Base-by-base conservation (phyloP, 345 rosid genomes). In the Hevea brasiliensis region DNA sequence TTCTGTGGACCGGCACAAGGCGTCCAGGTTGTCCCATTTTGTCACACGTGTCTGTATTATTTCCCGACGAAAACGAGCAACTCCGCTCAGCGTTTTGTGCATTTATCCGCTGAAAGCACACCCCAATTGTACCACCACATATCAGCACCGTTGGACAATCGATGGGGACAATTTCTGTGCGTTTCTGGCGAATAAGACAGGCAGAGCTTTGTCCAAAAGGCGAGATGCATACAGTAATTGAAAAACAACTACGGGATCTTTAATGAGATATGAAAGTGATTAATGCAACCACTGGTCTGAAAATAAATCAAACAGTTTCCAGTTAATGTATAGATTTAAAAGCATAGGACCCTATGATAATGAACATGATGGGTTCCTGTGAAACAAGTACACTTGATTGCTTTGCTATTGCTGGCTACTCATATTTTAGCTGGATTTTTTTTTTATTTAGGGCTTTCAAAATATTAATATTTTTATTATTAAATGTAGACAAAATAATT, bases 11-110 rank as follows among this genome's bases (percentile, higher is more conserved):
- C 37, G 0, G n/a, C 44, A 17, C 64, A 20, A 7, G 29, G 67
- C 18, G 51, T 77, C 72, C 88, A 85, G 84, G 85, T 74, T 82
- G 88, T 76, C 80, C 87, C 88, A 76, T 60, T 68, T 67, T 61
- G 23, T 63, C 72, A 82, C 86, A 76, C 83, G 84, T 81, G 86
- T 74, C 81, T 68, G 32, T 20, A 57, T 66, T 20, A 35, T 32
- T 32, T 32, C 37, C 37, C 2, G 37, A 32, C 37, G 3, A 32
- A 1, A 12, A 17, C 55, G 57, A 68, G 27, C 56, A 70, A 44
- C 56, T 24, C 9, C 60, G 65, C 21, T 15, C n/a, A n/a, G n/a
- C 37, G 37, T 32, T 32, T 32, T 32, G 37, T 2, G 37, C 37
- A 1, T 32, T 4, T 32, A 32, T 32, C 37, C 37, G 2, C 37